These are phyloP conservation scores for Scleromitrula shiraiana DNA, from an alignment of 2,329 filamentous ascomycete species.

Conservation along the genomic window DNA sequence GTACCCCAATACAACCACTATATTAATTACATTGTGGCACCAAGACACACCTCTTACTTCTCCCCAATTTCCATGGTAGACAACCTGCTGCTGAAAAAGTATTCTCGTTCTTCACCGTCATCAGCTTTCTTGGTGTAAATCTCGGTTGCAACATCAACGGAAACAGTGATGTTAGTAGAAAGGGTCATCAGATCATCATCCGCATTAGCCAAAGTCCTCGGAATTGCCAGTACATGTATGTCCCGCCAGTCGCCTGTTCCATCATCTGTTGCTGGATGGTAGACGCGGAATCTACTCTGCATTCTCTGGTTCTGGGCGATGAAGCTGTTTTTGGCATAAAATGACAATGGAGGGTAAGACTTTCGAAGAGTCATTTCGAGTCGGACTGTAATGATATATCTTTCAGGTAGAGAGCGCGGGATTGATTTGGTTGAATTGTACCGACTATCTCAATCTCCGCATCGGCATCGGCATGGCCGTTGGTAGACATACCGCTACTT, in stretches of 20 bases:
- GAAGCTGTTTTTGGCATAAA: background rate
- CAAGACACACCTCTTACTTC: background rate
- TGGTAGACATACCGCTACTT: background rate
- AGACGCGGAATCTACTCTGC: background rate
- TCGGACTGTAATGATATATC: background rate
- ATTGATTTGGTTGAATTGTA: slow-evolving; percentile 3
- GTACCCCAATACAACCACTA: background rate
- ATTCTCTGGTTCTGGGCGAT: background rate
- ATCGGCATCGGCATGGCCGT: background rate
- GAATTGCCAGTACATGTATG: background rate
- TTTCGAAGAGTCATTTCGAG: slow-evolving; percentile 1
- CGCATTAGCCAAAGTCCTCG: background rate
- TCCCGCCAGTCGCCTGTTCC: background rate
- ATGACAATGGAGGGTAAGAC: background rate
- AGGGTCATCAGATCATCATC: background rate
- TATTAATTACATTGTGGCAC: background rate
- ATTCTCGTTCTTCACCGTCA: background rate
- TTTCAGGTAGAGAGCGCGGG: background rate
- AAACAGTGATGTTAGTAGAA: background rate
- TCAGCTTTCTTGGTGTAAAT: background rate
- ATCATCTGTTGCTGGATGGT: background rate
- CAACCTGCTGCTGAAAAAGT: background rate
- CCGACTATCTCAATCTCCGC: background rate
- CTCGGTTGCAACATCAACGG: background rate
- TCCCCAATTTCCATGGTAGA: background rate